Conservation (phyloP, 1,284 basidiomycete genomes). For the Vanrija sp. region DNA sequence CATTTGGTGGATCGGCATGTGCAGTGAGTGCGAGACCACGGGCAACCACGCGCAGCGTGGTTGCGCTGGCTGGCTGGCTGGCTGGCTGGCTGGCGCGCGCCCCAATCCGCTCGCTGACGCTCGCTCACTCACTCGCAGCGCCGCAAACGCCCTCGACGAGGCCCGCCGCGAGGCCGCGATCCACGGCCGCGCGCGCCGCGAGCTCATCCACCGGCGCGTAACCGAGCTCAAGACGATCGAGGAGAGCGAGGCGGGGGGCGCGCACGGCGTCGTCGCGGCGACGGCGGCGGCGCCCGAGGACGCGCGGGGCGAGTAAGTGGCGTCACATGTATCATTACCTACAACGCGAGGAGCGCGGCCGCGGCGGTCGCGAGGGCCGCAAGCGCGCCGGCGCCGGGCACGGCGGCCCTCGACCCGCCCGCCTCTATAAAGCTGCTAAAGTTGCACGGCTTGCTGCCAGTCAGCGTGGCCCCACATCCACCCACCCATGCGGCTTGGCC, state of each 20-base stretch:
- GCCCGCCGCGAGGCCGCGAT: slow-evolving; percentile 42
- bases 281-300: background rate
- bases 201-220: slow-evolving; percentile 41
- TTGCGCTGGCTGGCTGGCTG: background rate
- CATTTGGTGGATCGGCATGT: slow-evolving; percentile 33
- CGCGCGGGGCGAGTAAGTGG: too few relatives aligned
- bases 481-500: slow-evolving; percentile 37
- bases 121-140: slow-evolving; percentile 23
- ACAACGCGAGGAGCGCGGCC: background rate
- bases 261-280: background rate
- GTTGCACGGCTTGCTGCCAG: slow-evolving; percentile 7
- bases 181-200: slow-evolving; percentile 41
- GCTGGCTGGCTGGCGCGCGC: too few relatives aligned
- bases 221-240: slow-evolving; percentile 33
- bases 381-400: background rate
- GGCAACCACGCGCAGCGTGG: background rate
- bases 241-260: slow-evolving; percentile 39
- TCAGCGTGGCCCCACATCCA: background rate
- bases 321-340: too few relatives aligned
- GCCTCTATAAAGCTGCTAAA: slow-evolving; percentile 1
- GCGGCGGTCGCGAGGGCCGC: background rate
- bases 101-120: slow-evolving; percentile 3
- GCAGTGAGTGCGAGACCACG: slow-evolving; percentile 28
- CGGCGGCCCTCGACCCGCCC: slow-evolving; percentile 2
- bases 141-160: slow-evolving; percentile 42